A percentile compares a stretch with the other conserved stretches of the same genome.
Conservation (phyloP, 2,329 filamentous ascomycete species). For the Scedosporium minutisporum region DNA sequence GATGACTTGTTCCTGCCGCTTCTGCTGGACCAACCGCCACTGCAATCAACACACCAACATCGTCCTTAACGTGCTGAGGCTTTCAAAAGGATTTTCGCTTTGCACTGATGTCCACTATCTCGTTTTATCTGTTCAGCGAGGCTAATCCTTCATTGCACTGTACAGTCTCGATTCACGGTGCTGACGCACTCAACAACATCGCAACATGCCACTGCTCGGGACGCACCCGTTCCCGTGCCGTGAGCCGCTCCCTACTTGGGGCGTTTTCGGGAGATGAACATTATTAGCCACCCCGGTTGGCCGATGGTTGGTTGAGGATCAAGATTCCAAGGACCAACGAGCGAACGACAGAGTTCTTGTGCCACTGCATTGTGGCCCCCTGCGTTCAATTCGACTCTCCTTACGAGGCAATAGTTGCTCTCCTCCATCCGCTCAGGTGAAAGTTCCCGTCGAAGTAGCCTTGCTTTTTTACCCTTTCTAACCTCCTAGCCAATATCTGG, state of each 20-base stretch:
- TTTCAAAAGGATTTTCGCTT: not conserved
- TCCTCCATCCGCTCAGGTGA: no score
- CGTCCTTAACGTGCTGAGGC: not conserved
- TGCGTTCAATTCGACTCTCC: not conserved
- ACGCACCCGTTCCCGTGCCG: not conserved
- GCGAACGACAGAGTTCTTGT: not conserved
- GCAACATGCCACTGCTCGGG: not conserved
- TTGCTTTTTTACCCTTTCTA: no score
- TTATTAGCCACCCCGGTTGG: not conserved
- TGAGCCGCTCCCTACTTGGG: not conserved
- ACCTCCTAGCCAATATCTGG: not conserved
- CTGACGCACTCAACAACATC: not conserved
- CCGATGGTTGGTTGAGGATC: no score
- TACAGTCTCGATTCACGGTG: not conserved
- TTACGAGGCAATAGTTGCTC: no score
- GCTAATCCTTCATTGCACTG: not conserved
- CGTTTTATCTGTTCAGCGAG: not conserved
- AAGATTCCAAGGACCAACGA: not conserved
- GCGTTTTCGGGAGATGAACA: not conserved
- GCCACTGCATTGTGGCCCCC: not conserved
- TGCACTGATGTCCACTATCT: not conserved
- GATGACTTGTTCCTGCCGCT: not conserved
- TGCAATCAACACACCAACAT: not conserved
- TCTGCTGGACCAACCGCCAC: not conserved
- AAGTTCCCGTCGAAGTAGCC: no score